Conservation (phyloP, 768 basidiomycete species). For the Leccinum olivaceopallidum region DNA sequence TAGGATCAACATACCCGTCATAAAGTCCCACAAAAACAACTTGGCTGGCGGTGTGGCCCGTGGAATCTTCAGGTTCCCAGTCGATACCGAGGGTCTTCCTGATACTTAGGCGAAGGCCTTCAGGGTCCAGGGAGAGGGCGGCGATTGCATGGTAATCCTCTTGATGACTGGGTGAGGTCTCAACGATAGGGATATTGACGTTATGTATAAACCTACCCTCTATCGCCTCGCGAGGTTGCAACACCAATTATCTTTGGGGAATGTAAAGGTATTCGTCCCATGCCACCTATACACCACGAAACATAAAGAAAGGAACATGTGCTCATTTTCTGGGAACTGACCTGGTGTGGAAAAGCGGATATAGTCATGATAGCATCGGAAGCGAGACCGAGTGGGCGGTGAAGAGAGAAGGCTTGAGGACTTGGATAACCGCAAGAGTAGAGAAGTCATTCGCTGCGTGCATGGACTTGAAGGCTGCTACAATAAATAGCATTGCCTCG, state of each 20-base stretch:
- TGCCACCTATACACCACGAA: constrained; percentile 47
- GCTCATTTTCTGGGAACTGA: constrained; percentile 30
- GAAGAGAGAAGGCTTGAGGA: constrained; percentile 9
- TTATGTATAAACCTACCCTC: constrained; percentile 47
- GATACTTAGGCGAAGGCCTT: constrained; percentile 67
- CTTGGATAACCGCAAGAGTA: constrained; percentile 25
- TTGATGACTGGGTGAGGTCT: constrained; percentile 61
- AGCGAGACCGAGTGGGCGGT: constrained; percentile 17
- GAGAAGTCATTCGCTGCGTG: constrained; percentile 31
- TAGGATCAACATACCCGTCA: constrained; percentile 65
- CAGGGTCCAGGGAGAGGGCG: constrained; percentile 71
- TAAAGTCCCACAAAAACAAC: constrained; percentile 88
- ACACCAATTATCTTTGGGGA: constrained; percentile 80
- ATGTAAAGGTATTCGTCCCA: constrained; percentile 65
- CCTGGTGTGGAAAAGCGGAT: constrained; percentile 52
- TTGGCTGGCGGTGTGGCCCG: constrained; percentile 64
- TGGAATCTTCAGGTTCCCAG: constrained; percentile 67
- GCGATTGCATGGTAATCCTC: constrained; percentile 85
- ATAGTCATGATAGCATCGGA: constrained; percentile 65
- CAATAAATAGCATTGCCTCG: constrained; percentile 33
- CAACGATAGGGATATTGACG: background rate
- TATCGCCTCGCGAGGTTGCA: constrained; percentile 72
- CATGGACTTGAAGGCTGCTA: constrained; percentile 17
- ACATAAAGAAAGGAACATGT: constrained; percentile 9
- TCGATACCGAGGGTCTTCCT: constrained; percentile 61